Percentiles rank a stretch among this genome's conserved stretches.
Conservation (phyloP, 306 rosid species). For the Fragaria ananassa region DNA sequence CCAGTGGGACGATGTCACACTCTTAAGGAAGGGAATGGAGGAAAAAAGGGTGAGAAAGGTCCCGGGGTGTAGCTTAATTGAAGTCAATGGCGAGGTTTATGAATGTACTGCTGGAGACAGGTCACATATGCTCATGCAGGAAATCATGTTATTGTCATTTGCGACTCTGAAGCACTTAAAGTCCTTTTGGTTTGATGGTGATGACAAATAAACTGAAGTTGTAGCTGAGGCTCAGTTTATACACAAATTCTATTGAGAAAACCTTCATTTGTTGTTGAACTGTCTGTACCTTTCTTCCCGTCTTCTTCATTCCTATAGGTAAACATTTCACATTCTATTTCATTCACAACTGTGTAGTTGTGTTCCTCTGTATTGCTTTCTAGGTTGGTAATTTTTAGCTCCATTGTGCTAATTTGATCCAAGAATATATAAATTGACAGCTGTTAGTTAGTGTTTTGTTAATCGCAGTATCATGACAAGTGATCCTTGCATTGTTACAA, state of each 20-base stretch:
- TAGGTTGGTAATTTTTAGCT: slow-evolving; percentile 20
- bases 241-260: neutral
- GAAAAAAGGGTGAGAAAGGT: slow-evolving; percentile 32
- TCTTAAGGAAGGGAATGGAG: slow-evolving; percentile 40
- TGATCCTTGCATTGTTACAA: slow-evolving; percentile 40
- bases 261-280: neutral
- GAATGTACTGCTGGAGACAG: slow-evolving; percentile 42
- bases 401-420: slow-evolving; percentile 3
- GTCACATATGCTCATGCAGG: slow-evolving; percentile 25
- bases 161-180: slow-evolving; percentile 35
- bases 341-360: slow-evolving; percentile 16
- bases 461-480: slow-evolving; percentile 38
- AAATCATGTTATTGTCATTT: slow-evolving; percentile 24
- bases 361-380: slow-evolving; percentile 34
- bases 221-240: neutral
- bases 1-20: slow-evolving; percentile 40
- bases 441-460: slow-evolving; percentile 4
- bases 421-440: neutral
- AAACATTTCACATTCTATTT: neutral
- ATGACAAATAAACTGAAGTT: slow-evolving; percentile 5
- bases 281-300: neutral
- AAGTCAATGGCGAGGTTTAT: slow-evolving; percentile 32
- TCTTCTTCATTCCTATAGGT: neutral
- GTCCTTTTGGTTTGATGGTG: slow-evolving; percentile 20
- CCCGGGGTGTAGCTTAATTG: slow-evolving; percentile 46